phyloP scores from a whole-genome alignment of 805 yeast species.

The Torulaspora indica region DNA sequence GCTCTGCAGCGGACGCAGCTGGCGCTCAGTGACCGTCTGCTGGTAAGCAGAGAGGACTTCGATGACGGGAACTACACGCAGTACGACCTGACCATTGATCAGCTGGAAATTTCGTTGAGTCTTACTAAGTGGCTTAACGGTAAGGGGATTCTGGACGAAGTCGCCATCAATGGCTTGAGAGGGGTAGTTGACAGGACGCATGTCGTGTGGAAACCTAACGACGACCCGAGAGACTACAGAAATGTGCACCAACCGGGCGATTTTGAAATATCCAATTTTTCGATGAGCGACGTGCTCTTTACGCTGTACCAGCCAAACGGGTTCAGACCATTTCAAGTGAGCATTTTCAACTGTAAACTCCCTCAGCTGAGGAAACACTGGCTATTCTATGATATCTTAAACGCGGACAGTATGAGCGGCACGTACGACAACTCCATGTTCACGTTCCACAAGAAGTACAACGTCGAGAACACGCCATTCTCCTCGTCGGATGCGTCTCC shows the following conservation, averaged over 20 bases:
- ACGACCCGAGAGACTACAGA: conserved; percentile 76
- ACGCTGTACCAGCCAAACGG: conserved; percentile 76
- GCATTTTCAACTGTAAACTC: conserved; percentile 81
- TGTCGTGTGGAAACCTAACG: conserved; percentile 75
- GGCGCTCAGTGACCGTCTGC: conserved; percentile 31
- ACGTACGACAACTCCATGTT: conserved; percentile 89
- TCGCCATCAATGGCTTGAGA: conserved; percentile 77
- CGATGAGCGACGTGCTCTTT: conserved; percentile 78
- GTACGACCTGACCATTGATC: conserved; percentile 85
- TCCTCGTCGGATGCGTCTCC: conserved; percentile 28
- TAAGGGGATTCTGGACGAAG: conserved; percentile 74
- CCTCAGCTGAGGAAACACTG: conserved; percentile 84
- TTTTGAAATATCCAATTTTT: conserved; percentile 81
- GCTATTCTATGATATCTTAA: conserved; percentile 82
- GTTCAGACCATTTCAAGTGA: conserved; percentile 79
- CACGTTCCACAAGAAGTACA: conserved; percentile 65
- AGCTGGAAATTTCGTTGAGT: conserved; percentile 73
- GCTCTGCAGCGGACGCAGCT: conserved; percentile 55
- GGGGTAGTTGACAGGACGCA: conserved; percentile 92
- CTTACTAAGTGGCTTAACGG: conserved; percentile 88
- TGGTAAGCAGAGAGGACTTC: conserved; percentile 38
- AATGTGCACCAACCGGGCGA: conserved; percentile 79
- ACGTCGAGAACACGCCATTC: conserved; percentile 11
- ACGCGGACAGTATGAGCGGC: conserved; percentile 82
- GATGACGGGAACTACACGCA: conserved; percentile 97